Base-by-base conservation (phyloP, 176 grass and related monocot species). In the Puya raimondii region DNA sequence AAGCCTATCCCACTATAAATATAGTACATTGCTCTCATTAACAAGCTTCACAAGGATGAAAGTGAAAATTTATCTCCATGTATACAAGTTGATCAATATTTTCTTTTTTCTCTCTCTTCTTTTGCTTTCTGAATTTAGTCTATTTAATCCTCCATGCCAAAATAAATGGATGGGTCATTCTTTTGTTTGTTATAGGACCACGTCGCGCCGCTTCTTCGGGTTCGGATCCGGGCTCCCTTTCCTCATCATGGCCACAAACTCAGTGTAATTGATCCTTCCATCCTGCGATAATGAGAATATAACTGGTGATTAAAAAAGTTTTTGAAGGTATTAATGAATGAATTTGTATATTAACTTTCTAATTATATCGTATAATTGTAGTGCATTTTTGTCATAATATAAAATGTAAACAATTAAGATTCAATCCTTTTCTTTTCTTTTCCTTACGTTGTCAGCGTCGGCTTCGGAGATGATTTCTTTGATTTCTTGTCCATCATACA, bases 201-300 rank as follows among this genome's bases (percentile, higher is more conserved):
- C 86, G 33, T 94, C 83, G 56, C 91, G 91, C 49, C 91, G 70
- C 50, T 94, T 94, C 91, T 87, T 89, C n/a, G 83, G 86, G 65
- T 80, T 79, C 58, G 68, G 85, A 58, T 94, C 91, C 3, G 81
- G 80, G 49, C 76, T 82, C 68, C 86, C 91, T 80, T 94, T 94
- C 81, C 75, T 73, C 91, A 94, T 94, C 91, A 94, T 94, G 3
- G 86, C 83, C 76, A 67, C 75, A 79, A 89, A 94, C 82, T 94
- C 91, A 20, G 70, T 79, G 78, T 94, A 94, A 77, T 94, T 71
- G 64, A 89, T 94, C 84, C 86, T 87, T 72, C 91, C 91, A 67
- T 94, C 91, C 91, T 89, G 80, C 47, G 67, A n/a, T 18, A 14
- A 17, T 42, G 33, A 42, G 33, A 42, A 42, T 42, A 42, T 42